A percentile compares a stretch with the other conserved stretches of the same genome.
These are phyloP conservation scores for Helotiales sp. DNA, from an alignment of 2,329 filamentous ascomycete genomes.

Conservation along the genomic window DNA sequence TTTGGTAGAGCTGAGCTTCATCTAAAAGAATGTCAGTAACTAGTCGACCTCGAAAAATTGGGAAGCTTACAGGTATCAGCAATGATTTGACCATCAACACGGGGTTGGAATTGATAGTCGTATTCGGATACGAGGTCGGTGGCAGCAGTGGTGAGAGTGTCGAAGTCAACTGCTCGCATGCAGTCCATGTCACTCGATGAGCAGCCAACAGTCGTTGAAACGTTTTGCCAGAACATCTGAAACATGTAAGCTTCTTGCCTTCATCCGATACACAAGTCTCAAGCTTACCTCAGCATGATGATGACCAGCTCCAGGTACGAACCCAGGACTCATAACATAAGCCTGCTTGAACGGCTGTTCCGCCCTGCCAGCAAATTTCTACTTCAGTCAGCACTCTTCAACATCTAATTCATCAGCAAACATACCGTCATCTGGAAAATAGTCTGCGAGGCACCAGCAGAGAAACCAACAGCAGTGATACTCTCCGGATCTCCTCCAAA, in stretches of 20 bases:
- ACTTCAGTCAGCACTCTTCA: background rate
- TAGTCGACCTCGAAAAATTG: background rate
- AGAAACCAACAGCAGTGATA: conserved; percentile 50
- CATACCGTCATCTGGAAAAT: conserved; percentile 34
- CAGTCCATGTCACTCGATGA: conserved; percentile 32
- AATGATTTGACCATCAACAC: conserved; percentile 39
- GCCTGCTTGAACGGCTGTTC: conserved; percentile 36
- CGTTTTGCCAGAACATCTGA: conserved; percentile 35
- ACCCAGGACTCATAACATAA: conserved; percentile 37
- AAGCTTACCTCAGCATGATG: conserved; percentile 32
- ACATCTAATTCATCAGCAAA: background rate
- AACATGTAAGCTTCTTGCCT: background rate
- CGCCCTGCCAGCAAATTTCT: conserved; percentile 35
- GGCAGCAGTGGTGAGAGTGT: conserved; percentile 33
- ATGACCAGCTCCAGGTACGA: conserved; percentile 39
- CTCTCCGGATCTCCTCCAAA: conserved; percentile 46
- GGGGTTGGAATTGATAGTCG: conserved; percentile 38
- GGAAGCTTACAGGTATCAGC: conserved; percentile 33
- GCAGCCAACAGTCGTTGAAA: conserved; percentile 36
- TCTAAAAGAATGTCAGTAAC: conserved; percentile 16
- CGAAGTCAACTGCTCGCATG: conserved; percentile 35
- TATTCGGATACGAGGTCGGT: conserved; percentile 29
- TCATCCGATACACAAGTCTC: background rate
- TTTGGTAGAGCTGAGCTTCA: conserved; percentile 39
- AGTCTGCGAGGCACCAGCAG: conserved; percentile 46